These are phyloP conservation scores for Diaporthe sp. DNA, from an alignment of 2,329 filamentous ascomycete genomes.

Conservation along the genomic window DNA sequence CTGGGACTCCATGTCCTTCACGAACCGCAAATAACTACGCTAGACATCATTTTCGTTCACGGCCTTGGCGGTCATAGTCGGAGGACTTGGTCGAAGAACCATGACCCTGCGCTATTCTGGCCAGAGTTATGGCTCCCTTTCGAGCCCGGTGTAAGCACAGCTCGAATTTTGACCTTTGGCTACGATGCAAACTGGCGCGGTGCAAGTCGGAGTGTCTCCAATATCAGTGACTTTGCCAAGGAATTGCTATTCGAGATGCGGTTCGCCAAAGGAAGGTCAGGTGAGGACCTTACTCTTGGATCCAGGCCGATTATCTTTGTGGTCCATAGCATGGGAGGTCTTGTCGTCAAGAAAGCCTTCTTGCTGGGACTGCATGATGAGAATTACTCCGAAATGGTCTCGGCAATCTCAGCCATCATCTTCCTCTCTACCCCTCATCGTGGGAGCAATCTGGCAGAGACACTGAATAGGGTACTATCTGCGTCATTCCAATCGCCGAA, in stretches of 20 bases:
- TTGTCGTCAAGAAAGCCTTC: conserved; percentile 30
- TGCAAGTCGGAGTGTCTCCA: too few species aligned
- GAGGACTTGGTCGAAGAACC: not conserved
- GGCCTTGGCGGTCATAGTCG: not conserved
- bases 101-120: not conserved
- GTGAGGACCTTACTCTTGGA: not conserved
- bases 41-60: not conserved
- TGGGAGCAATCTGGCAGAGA: conserved; percentile 47
- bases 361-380: conserved; percentile 44
- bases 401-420: conserved; percentile 35
- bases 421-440: conserved; percentile 52
- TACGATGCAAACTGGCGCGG: not conserved
- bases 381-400: not conserved
- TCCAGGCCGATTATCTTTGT: not conserved
- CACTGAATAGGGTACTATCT: conserved; percentile 45
- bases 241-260: not conserved
- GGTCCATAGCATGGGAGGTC: conserved; percentile 21
- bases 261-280: not conserved
- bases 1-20: not conserved
- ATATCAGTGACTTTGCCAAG: not conserved
- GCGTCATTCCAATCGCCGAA: conserved; percentile 8
- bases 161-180: not conserved
- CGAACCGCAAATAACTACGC: not conserved
- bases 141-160: not conserved
- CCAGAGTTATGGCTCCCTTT: not conserved